Evolutionary conservation across 305 asterid genomes (phyloP).

Genomic region (Solanum hybrid): DNA sequence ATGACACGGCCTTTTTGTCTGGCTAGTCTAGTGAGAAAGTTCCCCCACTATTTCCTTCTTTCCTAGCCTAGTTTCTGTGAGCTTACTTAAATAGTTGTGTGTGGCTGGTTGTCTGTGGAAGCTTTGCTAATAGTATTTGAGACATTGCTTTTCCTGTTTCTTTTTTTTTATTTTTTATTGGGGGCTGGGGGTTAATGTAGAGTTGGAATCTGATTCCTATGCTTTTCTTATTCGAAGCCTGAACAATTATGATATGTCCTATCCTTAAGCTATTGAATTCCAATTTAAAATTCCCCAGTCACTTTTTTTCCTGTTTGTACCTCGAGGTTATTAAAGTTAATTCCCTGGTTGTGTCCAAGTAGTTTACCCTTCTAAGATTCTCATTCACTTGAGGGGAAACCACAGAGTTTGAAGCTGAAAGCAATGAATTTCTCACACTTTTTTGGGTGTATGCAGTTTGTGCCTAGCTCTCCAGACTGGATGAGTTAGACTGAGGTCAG

Average conservation of each 20-base stretch:
- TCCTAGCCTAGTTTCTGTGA: not conserved
- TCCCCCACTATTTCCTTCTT: not conserved
- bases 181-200: not conserved
- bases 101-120: not conserved
- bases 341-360: not conserved
- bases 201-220: not conserved
- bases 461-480: slow-evolving; percentile 70
- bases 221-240: not conserved
- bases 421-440: not conserved
- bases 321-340: not conserved
- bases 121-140: not conserved
- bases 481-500: slow-evolving; percentile 49
- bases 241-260: not conserved
- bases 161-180: not conserved
- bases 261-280: not conserved
- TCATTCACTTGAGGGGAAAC: not conserved
- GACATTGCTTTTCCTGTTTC: not conserved
- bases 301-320: not conserved
- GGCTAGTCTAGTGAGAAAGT: not conserved
- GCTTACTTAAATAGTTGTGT: not conserved
- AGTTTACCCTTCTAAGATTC: not conserved
- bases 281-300: not conserved
- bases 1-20: not conserved
- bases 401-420: not conserved
- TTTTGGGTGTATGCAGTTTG: slow-evolving; percentile 39